Base-by-base conservation (phyloP, 768 basidiomycete species). In the Pleurotus ostreatus region DNA sequence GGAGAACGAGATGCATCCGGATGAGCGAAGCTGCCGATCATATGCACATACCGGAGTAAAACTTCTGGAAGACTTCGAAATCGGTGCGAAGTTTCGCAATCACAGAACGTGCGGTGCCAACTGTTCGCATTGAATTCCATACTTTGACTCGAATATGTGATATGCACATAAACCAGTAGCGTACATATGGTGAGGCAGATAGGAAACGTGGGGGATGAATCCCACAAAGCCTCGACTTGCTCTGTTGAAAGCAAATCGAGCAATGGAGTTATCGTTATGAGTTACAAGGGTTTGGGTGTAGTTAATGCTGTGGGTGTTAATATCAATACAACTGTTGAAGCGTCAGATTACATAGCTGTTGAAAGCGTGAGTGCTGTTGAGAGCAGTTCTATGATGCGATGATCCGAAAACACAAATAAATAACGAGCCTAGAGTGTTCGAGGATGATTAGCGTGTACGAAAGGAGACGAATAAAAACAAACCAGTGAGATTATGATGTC, bases 351-450 rank as follows among this genome's bases (percentile, higher is more conserved):
- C 51, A 53, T 53, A 53, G 51, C 51, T 53, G 51, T 53, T 53
- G 51, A 53, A 41, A 53, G 51, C 51, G 51, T 53, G 51, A 53
- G 39, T 53, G 51, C 51, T 53, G 51, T 53, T 53, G 51, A 53
- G 26, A 53, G 51, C 51, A 53, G 37, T 37, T 53, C 51, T 53
- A 53, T 38, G 20, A 53, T 53, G 51, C 51, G 39, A 53, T 41
- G 51, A 53, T 53, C 51, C 37, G 51, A 40, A 16, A 40, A 53
- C 38, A 22, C 20, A 41, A 41, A 41, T 34, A 53, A 41, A 53
- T 18, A 53, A 49, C 26, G 12, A 34, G 39, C 39, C 37, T 53
- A 41, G 16, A 20, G 20, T 40, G 8, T 23, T 22, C 13, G 41
- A 22, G 9, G 18, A 20, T 22, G 39, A 20, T 41, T 34, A 9